phyloP scores from a whole-genome alignment of 1,284 basidiomycete genomes.

The Ustilago lituana region DNA sequence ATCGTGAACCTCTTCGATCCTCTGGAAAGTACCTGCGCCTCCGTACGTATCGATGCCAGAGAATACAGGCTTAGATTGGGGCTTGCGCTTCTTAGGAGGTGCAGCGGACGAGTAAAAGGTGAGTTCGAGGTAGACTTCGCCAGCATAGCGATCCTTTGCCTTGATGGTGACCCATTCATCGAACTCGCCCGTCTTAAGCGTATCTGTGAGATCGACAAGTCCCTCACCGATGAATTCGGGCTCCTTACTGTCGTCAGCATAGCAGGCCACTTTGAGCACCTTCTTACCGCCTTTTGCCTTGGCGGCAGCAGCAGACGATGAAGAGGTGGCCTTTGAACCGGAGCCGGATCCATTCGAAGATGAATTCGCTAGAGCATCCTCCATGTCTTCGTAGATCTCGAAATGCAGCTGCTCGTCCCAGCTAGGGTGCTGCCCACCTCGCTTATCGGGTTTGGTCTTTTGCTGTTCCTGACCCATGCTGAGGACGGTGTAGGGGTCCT shows the following conservation, averaged over 20 bases:
- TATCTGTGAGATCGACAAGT: constrained; percentile 86
- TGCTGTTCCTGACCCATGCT: constrained; percentile 75
- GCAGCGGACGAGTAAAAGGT: constrained; percentile 64
- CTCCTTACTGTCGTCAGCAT: constrained; percentile 92
- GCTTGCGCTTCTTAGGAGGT: constrained; percentile 57
- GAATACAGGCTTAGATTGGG: constrained; percentile 33
- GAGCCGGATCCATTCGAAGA: constrained; percentile 34
- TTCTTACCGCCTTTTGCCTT: constrained; percentile 75
- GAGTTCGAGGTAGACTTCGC: constrained; percentile 66
- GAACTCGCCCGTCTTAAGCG: constrained; percentile 91
- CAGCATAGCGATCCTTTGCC: constrained; percentile 62
- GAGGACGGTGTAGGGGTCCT: constrained; percentile 92
- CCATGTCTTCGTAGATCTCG: constrained; percentile 82
- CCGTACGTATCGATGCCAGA: constrained; percentile 53
- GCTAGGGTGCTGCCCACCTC: constrained; percentile 95
- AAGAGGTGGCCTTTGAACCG: constrained; percentile 29
- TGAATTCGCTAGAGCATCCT: constrained; percentile 72
- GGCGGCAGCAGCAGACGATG: constrained; percentile 71
- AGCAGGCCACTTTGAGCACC: constrained; percentile 83
- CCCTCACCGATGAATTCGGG: constrained; percentile 95
- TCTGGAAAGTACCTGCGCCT: constrained; percentile 57
- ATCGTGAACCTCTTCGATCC: constrained; percentile 47
- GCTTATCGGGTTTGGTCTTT: constrained; percentile 80
- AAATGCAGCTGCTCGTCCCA: constrained; percentile 99
- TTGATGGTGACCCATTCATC: constrained; percentile 89